Base-by-base conservation (phyloP, 176 grass and related monocot genomes). In the Oryza coarctata region DNA sequence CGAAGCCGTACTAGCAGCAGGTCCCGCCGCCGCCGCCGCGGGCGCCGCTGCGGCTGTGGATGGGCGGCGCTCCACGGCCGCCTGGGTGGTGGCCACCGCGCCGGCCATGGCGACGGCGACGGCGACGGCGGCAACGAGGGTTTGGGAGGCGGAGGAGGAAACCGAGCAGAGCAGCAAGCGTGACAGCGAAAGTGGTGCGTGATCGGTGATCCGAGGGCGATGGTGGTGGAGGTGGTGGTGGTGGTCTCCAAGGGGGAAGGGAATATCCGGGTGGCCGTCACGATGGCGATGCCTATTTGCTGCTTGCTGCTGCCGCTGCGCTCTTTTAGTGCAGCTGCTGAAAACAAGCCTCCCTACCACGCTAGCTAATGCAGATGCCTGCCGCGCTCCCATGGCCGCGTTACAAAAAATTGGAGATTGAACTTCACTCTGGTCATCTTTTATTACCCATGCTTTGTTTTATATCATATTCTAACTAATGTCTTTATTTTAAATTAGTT, bases 21-120 rank as follows among this genome's bases (percentile, higher is more conserved):
- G 20, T 0, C 39, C 67, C 0, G 74, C 25, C 0, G 74, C 58
- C 0, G 63, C 78, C 9, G 33, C n/a, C n/a, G n/a, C n/a, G n/a
- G n/a, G n/a, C n/a, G n/a, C 28, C 6, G 73, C 71, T 9, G 71
- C 47, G 17, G 47, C 17, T 52, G 47, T 13, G 43, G 43, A 5
- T 52, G 49, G 52, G 52, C 52, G 63, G 45, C 68, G 78, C 35
- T 92, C 86, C 78, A 86, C n/a, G n/a, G n/a, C 68, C 82, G 82
- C 85, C 64, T 87, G 81, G 65, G 73, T 52, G 57, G 73, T 52
- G 1, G 49, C 85, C 71, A 67, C 80, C 36, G 70, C 71, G 61
- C 85, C 72, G 77, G 89, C 84, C 85, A 84, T 87, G 77, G 27
- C 43, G 40, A 14, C 30, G 32, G 31, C 34, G 63, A 14, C 26